These are phyloP conservation scores for Serendipita sp. DNA, from an alignment of 768 basidiomycete species.

Conservation along the genomic window DNA sequence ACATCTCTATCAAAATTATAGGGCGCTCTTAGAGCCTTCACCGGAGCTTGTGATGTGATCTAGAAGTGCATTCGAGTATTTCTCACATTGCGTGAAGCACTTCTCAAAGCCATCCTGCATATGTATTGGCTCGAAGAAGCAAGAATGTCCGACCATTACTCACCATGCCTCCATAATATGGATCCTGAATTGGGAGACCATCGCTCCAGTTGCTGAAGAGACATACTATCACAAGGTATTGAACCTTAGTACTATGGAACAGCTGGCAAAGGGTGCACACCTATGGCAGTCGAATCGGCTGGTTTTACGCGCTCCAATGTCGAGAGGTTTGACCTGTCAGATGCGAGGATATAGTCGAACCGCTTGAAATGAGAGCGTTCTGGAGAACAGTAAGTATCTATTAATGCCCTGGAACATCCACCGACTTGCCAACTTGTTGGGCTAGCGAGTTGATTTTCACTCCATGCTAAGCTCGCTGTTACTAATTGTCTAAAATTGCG, in stretches of 20 bases:
- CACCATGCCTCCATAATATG: slow-evolving; percentile 64
- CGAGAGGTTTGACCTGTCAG: slow-evolving; percentile 62
- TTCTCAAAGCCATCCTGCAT: slow-evolving; percentile 53
- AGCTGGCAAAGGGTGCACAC: background rate
- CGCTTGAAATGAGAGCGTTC: slow-evolving; percentile 43
- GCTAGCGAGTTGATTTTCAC: slow-evolving; percentile 57
- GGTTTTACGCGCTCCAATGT: slow-evolving; percentile 38
- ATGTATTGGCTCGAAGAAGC: background rate
- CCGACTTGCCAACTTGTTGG: slow-evolving; percentile 34
- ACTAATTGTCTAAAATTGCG: slow-evolving; percentile 6
- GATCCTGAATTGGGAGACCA: slow-evolving; percentile 58
- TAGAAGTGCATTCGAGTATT: slow-evolving; percentile 63
- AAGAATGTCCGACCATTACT: slow-evolving; percentile 15
- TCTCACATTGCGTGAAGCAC: slow-evolving; percentile 61
- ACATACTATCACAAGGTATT: slow-evolving; percentile 26
- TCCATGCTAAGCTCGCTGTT: slow-evolving; percentile 32
- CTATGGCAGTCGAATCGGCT: slow-evolving; percentile 30
- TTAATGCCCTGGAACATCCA: no score
- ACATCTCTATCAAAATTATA: background rate
- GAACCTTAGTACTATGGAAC: background rate
- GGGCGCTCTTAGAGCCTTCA: background rate
- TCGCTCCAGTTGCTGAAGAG: slow-evolving; percentile 75
- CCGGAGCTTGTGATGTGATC: slow-evolving; percentile 27
- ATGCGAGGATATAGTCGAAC: slow-evolving; percentile 77
- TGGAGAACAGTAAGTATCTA: no score